Evolutionary conservation across 2,329 filamentous ascomycete genomes (phyloP).

Genomic region (Cercospora brassicicola): DNA sequence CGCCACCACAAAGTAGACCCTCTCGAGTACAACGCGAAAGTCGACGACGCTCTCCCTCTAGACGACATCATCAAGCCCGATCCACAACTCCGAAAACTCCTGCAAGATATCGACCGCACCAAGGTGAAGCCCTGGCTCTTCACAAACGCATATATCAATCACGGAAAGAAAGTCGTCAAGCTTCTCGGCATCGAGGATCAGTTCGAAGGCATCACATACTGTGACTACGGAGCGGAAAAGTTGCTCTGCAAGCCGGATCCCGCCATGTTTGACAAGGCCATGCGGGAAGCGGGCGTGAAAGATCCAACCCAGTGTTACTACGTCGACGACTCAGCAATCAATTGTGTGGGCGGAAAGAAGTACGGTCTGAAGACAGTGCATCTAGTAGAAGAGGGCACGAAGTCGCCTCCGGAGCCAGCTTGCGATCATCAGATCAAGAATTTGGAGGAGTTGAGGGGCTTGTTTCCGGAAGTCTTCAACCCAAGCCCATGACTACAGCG

Average conservation of each 20-base stretch:
- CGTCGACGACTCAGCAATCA: slow-evolving; percentile 85
- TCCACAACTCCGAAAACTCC: slow-evolving; percentile 68
- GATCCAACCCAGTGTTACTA: slow-evolving; percentile 78
- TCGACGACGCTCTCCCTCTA: slow-evolving; percentile 90
- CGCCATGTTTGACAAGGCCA: slow-evolving; percentile 84
- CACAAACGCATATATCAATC: slow-evolving; percentile 92
- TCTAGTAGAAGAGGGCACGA: slow-evolving; percentile 73
- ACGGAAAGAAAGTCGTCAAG: slow-evolving; percentile 77
- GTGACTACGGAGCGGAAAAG: slow-evolving; percentile 73
- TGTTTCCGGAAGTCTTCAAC: slow-evolving; percentile 88
- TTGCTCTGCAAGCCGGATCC: slow-evolving; percentile 84
- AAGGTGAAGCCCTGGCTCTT: slow-evolving; percentile 92
- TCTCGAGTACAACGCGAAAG: slow-evolving; percentile 88
- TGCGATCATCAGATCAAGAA: slow-evolving; percentile 70
- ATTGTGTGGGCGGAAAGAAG: slow-evolving; percentile 73
- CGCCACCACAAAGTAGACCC: slow-evolving; percentile 94
- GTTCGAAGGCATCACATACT: slow-evolving; percentile 94
- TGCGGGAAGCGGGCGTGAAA: slow-evolving; percentile 74
- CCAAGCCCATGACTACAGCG: slow-evolving; percentile 17
- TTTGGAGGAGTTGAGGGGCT: slow-evolving; percentile 69
- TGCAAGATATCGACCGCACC: slow-evolving; percentile 76
- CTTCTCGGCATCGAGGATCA: slow-evolving; percentile 80
- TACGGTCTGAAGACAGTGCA: slow-evolving; percentile 87
- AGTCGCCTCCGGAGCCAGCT: slow-evolving; percentile 62
- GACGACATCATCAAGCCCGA: slow-evolving; percentile 81